Conservation (phyloP, 345 rosid genomes). For the Laguncularia racemosa region DNA sequence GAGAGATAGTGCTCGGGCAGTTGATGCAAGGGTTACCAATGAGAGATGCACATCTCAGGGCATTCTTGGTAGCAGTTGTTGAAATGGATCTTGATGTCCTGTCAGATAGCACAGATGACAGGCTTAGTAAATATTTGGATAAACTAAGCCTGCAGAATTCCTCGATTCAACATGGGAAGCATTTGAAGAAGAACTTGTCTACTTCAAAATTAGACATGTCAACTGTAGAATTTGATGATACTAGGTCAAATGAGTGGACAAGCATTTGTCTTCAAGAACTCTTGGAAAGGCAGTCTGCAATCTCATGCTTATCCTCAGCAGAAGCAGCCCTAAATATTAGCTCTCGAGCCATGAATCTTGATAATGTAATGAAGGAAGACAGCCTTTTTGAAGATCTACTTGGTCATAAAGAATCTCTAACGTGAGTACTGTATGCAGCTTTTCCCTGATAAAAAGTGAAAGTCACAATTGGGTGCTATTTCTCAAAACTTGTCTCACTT, state of each 20-base stretch:
- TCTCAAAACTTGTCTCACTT: neutral
- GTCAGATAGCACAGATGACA: conserved; percentile 14
- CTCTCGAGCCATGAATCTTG: conserved; percentile 19
- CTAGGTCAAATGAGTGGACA: conserved; percentile 23
- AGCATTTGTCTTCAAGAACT: conserved; percentile 28
- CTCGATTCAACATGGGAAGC: conserved; percentile 8
- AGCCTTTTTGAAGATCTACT: conserved; percentile 16
- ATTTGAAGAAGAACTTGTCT: conserved; percentile 8
- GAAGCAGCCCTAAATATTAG: conserved; percentile 40
- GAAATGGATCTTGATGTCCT: conserved; percentile 39
- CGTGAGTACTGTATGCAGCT: conserved; percentile 8
- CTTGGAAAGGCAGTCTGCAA: conserved; percentile 43
- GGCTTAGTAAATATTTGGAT: conserved; percentile 21
- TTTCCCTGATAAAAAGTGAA: conserved; percentile 3
- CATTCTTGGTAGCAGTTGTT: conserved; percentile 45
- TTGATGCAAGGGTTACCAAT: conserved; percentile 41
- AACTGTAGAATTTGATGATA: conserved; percentile 4
- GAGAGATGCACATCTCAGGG: conserved; percentile 61
- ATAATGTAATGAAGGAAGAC: conserved; percentile 11
- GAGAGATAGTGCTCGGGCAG: conserved; percentile 36
- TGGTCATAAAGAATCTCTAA: conserved; percentile 14
- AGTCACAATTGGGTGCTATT: neutral
- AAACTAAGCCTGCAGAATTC: conserved; percentile 24
- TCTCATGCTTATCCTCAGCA: conserved; percentile 35
- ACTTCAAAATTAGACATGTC: conserved; percentile 2